A percentile compares a stretch with the other conserved stretches of the same genome.
These are phyloP conservation scores for Penicillium sp. DNA, from an alignment of 2,329 filamentous ascomycete genomes.

Conservation along the genomic window DNA sequence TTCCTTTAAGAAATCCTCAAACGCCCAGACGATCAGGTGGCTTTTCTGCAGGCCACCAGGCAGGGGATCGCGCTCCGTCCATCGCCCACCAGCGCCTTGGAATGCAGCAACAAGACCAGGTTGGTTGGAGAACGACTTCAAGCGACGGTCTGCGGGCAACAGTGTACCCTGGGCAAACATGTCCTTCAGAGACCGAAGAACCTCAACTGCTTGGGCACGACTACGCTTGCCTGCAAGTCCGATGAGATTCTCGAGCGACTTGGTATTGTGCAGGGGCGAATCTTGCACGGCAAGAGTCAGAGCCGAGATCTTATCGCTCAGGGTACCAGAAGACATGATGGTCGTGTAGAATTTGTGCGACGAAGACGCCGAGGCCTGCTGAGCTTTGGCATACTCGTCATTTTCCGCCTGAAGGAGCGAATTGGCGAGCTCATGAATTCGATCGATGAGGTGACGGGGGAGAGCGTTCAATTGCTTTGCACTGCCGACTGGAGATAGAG, in stretches of 20 bases:
- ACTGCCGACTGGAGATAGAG: conserved; percentile 56
- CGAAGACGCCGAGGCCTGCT: conserved; percentile 75
- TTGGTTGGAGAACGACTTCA: conserved; percentile 78
- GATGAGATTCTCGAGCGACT: conserved; percentile 83
- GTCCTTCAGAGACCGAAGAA: conserved; percentile 92
- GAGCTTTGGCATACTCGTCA: conserved; percentile 68
- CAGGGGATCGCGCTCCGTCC: conserved; percentile 69
- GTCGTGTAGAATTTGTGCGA: conserved; percentile 96
- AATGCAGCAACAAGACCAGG: conserved; percentile 72
- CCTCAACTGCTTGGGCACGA: conserved; percentile 86
- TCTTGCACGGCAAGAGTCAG: conserved; percentile 93
- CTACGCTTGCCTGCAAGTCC: conserved; percentile 88
- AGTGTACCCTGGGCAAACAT: conserved; percentile 86
- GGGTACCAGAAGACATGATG: conserved; percentile 93
- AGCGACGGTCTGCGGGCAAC: conserved; percentile 76
- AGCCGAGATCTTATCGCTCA: conserved; percentile 95
- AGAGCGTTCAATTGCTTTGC: conserved; percentile 50
- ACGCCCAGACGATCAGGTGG: conserved; percentile 86
- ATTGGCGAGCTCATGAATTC: conserved; percentile 67
- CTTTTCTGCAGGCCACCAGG: conserved; percentile 72
- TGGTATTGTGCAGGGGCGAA: conserved; percentile 89
- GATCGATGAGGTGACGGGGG: conserved; percentile 56
- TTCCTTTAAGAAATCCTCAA: conserved; percentile 93
- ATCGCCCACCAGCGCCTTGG: conserved; percentile 62
- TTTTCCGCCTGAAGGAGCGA: conserved; percentile 77